A percentile compares a stretch with the other conserved stretches of the same genome.
Conservation (phyloP, 768 basidiomycete species). For the Termitomyces sp. region DNA sequence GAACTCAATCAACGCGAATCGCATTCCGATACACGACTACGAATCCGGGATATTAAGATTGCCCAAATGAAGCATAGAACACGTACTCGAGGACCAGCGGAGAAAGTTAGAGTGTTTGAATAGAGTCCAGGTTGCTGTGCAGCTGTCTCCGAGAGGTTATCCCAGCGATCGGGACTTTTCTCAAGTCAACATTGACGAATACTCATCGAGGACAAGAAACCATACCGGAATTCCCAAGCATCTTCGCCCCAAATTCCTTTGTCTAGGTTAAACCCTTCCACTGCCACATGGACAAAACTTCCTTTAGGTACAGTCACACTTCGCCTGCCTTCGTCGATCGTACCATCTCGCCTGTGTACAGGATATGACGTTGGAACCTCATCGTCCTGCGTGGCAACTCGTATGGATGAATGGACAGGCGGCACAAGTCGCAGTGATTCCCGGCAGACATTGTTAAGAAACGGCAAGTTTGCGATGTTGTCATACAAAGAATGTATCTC, state of each 20-base stretch:
- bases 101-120: conserved; percentile 70
- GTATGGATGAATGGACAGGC: conserved; percentile 77
- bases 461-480: conserved; percentile 57
- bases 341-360: conserved; percentile 48
- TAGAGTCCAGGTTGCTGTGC: conserved; percentile 67
- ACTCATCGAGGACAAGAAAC: background rate
- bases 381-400: conserved; percentile 77
- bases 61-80: background rate
- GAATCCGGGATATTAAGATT: conserved; percentile 1
- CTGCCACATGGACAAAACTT: conserved; percentile 70
- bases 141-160: conserved; percentile 67
- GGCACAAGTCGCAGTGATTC: conserved; percentile 78
- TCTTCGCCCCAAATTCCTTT: conserved; percentile 76
- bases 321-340: conserved; percentile 31
- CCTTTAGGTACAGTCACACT: conserved; percentile 60
- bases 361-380: conserved; percentile 68
- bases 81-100: conserved; percentile 76
- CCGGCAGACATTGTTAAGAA: conserved; percentile 70
- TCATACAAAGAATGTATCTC: conserved; percentile 60
- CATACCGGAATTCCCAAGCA: conserved; percentile 80
- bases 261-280: conserved; percentile 80
- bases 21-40: conserved; percentile 80
- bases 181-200: background rate
- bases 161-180: conserved; percentile 77
- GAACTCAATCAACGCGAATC: conserved; percentile 81